phyloP scores from a whole-genome alignment of 73 alveolate species.

The Symbiodinium natans region DNA sequence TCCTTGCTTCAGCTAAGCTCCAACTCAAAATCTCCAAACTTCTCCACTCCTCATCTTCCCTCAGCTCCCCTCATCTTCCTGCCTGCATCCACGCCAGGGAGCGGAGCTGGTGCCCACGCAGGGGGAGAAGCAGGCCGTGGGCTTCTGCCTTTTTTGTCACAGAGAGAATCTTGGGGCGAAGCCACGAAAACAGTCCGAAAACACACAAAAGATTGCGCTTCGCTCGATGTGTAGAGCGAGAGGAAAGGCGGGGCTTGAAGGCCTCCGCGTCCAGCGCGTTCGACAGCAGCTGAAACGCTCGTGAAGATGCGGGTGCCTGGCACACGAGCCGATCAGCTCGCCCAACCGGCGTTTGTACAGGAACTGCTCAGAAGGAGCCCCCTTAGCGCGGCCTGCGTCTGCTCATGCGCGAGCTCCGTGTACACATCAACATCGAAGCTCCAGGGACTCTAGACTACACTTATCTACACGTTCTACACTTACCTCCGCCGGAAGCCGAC shows the following conservation, averaged over 20 bases:
- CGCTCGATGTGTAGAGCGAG: too few relatives aligned
- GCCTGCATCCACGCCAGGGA: constrained; percentile 92
- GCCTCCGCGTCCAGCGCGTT: constrained; percentile 71
- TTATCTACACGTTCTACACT: too few relatives aligned
- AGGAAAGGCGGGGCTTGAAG: neutral
- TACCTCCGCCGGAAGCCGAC: too few relatives aligned
- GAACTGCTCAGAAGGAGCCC: neutral
- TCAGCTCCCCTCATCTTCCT: neutral
- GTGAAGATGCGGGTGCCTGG: constrained; percentile 17
- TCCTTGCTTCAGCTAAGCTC: too few relatives aligned
- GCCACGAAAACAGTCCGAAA: neutral
- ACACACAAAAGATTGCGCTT: neutral
- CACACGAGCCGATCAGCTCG: neutral
- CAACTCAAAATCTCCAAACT: too few relatives aligned
- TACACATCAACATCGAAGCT: constrained; percentile 78
- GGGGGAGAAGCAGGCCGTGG: constrained; percentile 44
- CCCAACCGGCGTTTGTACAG: neutral
- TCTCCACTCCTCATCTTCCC: too few relatives aligned
- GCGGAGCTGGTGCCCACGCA: constrained; percentile 61
- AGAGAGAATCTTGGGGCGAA: neutral
- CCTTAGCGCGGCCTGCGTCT: constrained; percentile 42
- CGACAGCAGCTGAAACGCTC: constrained; percentile 58
- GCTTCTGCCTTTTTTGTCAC: constrained; percentile 61
- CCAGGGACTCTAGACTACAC: constrained; percentile 22
- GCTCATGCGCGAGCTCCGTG: constrained; percentile 33